Percentiles rank a stretch among this genome's conserved stretches.
These are phyloP conservation scores for Candolleomyces aberdarensis DNA, from an alignment of 768 basidiomycete genomes.

Conservation along the genomic window DNA sequence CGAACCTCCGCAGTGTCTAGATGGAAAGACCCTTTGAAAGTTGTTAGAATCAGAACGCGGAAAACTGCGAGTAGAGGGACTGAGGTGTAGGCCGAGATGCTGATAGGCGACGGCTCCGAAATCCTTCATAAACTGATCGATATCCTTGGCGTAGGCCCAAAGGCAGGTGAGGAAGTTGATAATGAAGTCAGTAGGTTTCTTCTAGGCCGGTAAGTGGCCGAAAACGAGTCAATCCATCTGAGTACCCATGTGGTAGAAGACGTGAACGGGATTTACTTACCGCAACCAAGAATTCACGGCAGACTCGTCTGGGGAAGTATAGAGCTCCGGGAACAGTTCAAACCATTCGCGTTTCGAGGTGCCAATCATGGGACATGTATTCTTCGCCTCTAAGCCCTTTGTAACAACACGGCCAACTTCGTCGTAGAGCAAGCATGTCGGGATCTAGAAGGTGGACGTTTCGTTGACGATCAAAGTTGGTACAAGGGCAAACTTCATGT, in stretches of 20 bases:
- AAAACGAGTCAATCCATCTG: neutral
- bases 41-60: neutral
- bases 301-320: conserved; percentile 69
- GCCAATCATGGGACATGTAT: too few relatives aligned
- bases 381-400: too few relatives aligned
- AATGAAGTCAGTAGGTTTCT: conserved; percentile 74
- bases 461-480: too few relatives aligned
- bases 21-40: conserved; percentile 1
- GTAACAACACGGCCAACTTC: too few relatives aligned
- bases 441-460: too few relatives aligned
- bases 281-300: conserved; percentile 72
- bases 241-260: neutral
- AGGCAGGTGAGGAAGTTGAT: conserved; percentile 79
- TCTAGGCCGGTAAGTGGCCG: conserved; percentile 69
- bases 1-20: conserved; percentile 80
- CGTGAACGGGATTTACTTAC: conserved; percentile 44
- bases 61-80: neutral
- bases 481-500: conserved; percentile 10
- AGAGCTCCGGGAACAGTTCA: too few relatives aligned
- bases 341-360: too few relatives aligned
- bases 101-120: conserved; percentile 81
- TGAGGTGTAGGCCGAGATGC: too few relatives aligned
- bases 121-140: conserved; percentile 83
- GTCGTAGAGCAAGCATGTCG: too few relatives aligned
- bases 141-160: conserved; percentile 86